phyloP scores from a whole-genome alignment of 2,329 filamentous ascomycete genomes.

The Tympanopsis confertula region DNA sequence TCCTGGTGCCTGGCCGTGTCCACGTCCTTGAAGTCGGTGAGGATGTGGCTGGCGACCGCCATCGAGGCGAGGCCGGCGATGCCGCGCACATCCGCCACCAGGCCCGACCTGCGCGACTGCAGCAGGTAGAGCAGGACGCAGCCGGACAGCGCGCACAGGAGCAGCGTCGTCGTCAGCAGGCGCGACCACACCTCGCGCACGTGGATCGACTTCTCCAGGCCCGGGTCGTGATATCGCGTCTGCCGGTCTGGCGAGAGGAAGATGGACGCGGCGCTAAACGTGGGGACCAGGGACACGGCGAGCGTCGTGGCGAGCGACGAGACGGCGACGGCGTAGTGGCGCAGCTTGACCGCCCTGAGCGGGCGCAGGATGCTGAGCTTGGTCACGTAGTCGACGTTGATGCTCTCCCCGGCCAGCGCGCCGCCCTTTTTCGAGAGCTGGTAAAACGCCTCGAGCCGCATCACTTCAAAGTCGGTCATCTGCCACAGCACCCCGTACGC shows the following conservation, averaged over 20 bases:
- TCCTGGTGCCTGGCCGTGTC: conserved; percentile 54
- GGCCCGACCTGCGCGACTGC: conserved; percentile 49
- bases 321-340: conserved; percentile 57
- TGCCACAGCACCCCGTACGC: conserved; percentile 56
- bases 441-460: conserved; percentile 55
- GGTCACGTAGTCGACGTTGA: conserved; percentile 67
- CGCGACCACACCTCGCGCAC: conserved; percentile 50
- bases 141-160: conserved; percentile 45
- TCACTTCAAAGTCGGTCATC: conserved; percentile 53
- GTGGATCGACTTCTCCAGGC: conserved; percentile 36
- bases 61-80: conserved; percentile 66
- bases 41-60: conserved; percentile 62
- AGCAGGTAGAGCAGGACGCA: conserved; percentile 48
- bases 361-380: conserved; percentile 56
- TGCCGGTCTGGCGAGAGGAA: conserved; percentile 39
- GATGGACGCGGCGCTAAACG: conserved; percentile 52
- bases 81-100: conserved; percentile 58
- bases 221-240: conserved; percentile 26
- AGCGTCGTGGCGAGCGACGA: conserved; percentile 55
- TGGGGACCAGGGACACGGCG: conserved; percentile 58
- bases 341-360: conserved; percentile 45
- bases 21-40: conserved; percentile 63
- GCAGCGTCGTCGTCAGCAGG: conserved; percentile 41
- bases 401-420: conserved; percentile 49
- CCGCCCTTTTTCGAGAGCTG: conserved; percentile 50